These are phyloP conservation scores for Aspergillus fischeri DNA, from an alignment of 2,329 filamentous ascomycete species.

Conservation along the genomic window DNA sequence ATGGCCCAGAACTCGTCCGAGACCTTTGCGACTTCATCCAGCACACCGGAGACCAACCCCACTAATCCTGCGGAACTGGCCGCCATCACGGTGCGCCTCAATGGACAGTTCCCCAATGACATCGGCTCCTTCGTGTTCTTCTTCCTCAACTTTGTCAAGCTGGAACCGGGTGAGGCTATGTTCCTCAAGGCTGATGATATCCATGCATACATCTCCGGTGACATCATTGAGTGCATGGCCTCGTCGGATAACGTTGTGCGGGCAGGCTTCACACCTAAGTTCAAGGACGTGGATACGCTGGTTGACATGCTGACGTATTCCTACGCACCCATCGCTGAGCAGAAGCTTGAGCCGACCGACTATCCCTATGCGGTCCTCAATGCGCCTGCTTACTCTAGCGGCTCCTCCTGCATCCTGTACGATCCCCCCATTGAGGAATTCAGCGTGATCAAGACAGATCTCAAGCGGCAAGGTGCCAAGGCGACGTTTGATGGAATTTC, in stretches of 20 bases:
- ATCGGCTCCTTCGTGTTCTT: slow-evolving; percentile 94
- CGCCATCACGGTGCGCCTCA: slow-evolving; percentile 70
- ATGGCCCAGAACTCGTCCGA: slow-evolving; percentile 65
- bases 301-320: slow-evolving; percentile 91
- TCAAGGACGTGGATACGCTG: slow-evolving; percentile 89
- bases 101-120: slow-evolving; percentile 81
- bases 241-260: slow-evolving; percentile 98
- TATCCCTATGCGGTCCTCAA: slow-evolving; percentile 86
- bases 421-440: slow-evolving; percentile 98
- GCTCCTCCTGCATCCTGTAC: slow-evolving; percentile 70
- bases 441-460: slow-evolving; percentile 74
- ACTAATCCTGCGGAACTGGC: slow-evolving; percentile 58
- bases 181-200: slow-evolving; percentile 97
- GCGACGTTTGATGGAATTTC: slow-evolving; percentile 82
- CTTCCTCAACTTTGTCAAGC: slow-evolving; percentile 91
- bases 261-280: slow-evolving; percentile 95
- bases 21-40: slow-evolving; percentile 62
- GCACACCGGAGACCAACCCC: slow-evolving; percentile 32
- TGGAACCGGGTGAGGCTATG: slow-evolving; percentile 86
- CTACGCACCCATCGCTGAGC: slow-evolving; percentile 88
- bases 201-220: slow-evolving; percentile 73
- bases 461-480: slow-evolving; percentile 69
- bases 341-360: slow-evolving; percentile 83
- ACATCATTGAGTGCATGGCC: slow-evolving; percentile 99
- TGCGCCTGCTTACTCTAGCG: slow-evolving; percentile 72